Evolutionary conservation across 1,284 basidiomycete species (phyloP).

Genomic region (Rhodofomes roseus): DNA sequence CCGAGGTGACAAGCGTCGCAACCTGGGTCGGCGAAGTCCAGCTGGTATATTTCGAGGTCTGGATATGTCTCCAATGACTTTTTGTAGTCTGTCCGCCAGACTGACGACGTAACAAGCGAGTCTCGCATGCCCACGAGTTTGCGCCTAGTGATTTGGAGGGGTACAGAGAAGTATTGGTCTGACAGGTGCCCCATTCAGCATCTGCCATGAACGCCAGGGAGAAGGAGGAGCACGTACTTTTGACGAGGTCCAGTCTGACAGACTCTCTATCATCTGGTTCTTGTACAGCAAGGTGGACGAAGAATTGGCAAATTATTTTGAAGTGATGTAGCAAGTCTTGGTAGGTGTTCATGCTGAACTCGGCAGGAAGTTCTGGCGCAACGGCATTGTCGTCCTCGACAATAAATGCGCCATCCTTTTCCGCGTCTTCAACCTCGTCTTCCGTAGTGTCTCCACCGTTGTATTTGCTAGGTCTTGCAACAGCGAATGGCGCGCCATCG

Average conservation of each 20-base stretch:
- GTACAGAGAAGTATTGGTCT: conserved; percentile 71
- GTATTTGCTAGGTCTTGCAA: conserved; percentile 36
- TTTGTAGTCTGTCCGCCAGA: conserved; percentile 74
- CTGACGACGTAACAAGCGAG: conserved; percentile 71
- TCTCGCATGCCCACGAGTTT: conserved; percentile 67
- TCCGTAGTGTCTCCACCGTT: conserved; percentile 27
- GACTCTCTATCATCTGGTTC: conserved; percentile 45
- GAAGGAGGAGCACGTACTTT: conserved; percentile 38
- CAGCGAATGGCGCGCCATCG: conserved; percentile 34
- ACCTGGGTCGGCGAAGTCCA: conserved; percentile 55
- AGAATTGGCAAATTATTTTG: conserved; percentile 83
- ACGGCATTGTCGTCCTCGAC: conserved; percentile 62
- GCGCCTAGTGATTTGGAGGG: conserved; percentile 56
- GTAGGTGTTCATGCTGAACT: conserved; percentile 75
- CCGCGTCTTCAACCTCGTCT: conserved; percentile 28
- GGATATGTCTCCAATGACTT: conserved; percentile 64
- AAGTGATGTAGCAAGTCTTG: conserved; percentile 75
- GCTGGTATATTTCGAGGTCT: conserved; percentile 44
- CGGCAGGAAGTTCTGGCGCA: conserved; percentile 52
- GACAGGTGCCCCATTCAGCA: neutral
- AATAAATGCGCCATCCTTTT: conserved; percentile 50
- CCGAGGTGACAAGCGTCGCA: conserved; percentile 82
- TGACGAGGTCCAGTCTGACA: conserved; percentile 51
- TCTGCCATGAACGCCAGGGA: neutral
- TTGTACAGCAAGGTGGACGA: conserved; percentile 74